Evolutionary conservation across 257 asterid species (phyloP), one percentile per base, ranked within the genome.

Genomic region (Cordia subcordata): DNA sequence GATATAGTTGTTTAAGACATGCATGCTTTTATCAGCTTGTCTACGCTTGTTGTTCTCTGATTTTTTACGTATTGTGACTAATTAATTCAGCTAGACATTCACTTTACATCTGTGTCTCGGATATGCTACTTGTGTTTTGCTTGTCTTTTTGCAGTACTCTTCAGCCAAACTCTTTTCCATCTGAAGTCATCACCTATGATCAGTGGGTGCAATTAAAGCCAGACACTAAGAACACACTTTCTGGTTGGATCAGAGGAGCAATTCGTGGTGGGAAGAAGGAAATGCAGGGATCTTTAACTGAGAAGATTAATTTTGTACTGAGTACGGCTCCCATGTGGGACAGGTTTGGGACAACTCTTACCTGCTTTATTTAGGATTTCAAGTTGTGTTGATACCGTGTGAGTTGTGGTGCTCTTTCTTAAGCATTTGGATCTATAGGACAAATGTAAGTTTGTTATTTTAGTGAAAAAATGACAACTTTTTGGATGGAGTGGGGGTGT

Each of bases 241-340:
- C 95, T 60, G 85, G 90, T 69, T 89, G 91, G 96, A 77, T 93
- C 66, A 89, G 82, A 75, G 92, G 94, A 59, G 94, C 81, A 60
- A 71, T 93, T 67, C 75, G 44, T 35, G 76, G 79, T 62, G 92
- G 88, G 66, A 89, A 93, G 74, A 85, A 85, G 78, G 90, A 86
- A 67, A 66, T 71, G 66, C 90, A 83, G 61, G 88, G 77, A 17
- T 79, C 88, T 1, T 68, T 83, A 60, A 63, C 44, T 45, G 85
- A 85, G 71, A 73, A 80, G 71, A 84, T 93, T 53, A 80, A 75
- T 64, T 67, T 72, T 50, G 80, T 80, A 68, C 93, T 93, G 63
- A 68, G 78, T 75, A 89, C 97, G 3, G 86, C 96, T 73, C 99
- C 99, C 55, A 78, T 71, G 75, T 92, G 78, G 79, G 98, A 88